phyloP scores from a whole-genome alignment of 495 filamentous ascomycete genomes.

The Staphylotrichum tortipilum region DNA sequence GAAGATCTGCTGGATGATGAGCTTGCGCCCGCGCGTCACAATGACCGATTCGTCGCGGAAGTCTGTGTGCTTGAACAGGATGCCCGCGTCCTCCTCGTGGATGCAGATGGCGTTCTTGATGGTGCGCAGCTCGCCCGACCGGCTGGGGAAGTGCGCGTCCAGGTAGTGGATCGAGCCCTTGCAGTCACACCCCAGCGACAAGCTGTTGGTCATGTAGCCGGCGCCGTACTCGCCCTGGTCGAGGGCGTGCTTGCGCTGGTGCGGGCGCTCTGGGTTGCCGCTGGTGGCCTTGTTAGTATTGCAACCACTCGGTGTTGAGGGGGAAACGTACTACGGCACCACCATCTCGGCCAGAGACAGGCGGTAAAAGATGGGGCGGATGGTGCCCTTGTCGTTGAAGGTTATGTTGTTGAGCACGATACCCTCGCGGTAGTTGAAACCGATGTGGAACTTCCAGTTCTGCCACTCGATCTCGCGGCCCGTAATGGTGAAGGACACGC shows the following conservation, averaged over 20 bases:
- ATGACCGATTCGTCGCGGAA: slow-evolving; percentile 85
- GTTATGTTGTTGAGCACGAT: slow-evolving; percentile 59
- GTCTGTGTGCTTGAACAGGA: slow-evolving; percentile 93
- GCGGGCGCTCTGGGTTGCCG: slow-evolving; percentile 60
- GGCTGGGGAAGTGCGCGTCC: slow-evolving; percentile 71
- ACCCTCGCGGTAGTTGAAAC: slow-evolving; percentile 66
- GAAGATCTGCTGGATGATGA: slow-evolving; percentile 88
- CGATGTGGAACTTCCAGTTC: slow-evolving; percentile 85
- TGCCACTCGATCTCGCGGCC: slow-evolving; percentile 82
- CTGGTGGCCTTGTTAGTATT: not conserved
- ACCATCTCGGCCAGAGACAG: slow-evolving; percentile 67
- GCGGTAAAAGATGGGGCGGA: slow-evolving; percentile 61
- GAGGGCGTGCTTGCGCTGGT: slow-evolving; percentile 70
- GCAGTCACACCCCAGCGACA: slow-evolving; percentile 61
- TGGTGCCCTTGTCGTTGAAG: slow-evolving; percentile 75
- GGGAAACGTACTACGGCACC: slow-evolving; percentile 81
- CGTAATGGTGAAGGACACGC: slow-evolving; percentile 80
- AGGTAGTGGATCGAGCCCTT: slow-evolving; percentile 73
- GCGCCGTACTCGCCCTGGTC: slow-evolving; percentile 69
- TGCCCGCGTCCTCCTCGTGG: slow-evolving; percentile 90
- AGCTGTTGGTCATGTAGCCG: slow-evolving; percentile 65
- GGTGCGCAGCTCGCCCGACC: slow-evolving; percentile 63
- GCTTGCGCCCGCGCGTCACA: slow-evolving; percentile 78
- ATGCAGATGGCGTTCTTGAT: slow-evolving; percentile 97
- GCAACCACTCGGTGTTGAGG: not conserved